phyloP scores from a whole-genome alignment of 208 protist genomes.

The Borovskyia barvae region DNA sequence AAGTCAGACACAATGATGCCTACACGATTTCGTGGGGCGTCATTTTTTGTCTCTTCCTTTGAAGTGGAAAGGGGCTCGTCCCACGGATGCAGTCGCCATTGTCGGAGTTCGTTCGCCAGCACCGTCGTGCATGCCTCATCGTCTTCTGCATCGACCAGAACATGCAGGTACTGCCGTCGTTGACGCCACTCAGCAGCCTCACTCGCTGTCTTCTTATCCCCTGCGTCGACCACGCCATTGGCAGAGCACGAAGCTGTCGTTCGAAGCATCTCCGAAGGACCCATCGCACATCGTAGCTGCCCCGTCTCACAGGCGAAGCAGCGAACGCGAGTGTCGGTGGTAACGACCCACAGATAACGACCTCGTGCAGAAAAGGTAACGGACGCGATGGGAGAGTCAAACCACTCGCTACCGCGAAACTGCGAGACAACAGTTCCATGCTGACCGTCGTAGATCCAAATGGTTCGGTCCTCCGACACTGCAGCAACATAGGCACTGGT shows the following conservation, averaged over 20 bases:
- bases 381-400: constrained; percentile 49
- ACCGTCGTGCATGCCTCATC: constrained; percentile 54
- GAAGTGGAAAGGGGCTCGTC: not conserved
- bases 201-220: not conserved
- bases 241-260: too few species aligned
- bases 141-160: constrained; percentile 34
- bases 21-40: too few species aligned
- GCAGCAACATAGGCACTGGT: constrained; percentile 71
- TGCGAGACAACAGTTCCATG: constrained; percentile 61
- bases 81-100: constrained; percentile 29
- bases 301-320: constrained; percentile 75
- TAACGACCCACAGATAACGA: constrained; percentile 67
- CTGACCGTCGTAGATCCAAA: constrained; percentile 72
- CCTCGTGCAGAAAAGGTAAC: constrained; percentile 67
- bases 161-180: constrained; percentile 24
- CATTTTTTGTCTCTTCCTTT: too few species aligned
- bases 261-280: constrained; percentile 29
- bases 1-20: too few species aligned
- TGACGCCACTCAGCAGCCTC: constrained; percentile 12
- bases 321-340: constrained; percentile 54
- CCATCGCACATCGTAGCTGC: constrained; percentile 38
- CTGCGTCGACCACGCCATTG: not conserved
- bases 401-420: constrained; percentile 37
- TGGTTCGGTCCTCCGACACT: constrained; percentile 59
- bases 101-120: constrained; percentile 15